A percentile compares a stretch with the other conserved stretches of the same genome.
Evolutionary conservation across 2,329 filamentous ascomycete genomes (phyloP).

Genomic region (Pseudogymnoascus sp.): DNA sequence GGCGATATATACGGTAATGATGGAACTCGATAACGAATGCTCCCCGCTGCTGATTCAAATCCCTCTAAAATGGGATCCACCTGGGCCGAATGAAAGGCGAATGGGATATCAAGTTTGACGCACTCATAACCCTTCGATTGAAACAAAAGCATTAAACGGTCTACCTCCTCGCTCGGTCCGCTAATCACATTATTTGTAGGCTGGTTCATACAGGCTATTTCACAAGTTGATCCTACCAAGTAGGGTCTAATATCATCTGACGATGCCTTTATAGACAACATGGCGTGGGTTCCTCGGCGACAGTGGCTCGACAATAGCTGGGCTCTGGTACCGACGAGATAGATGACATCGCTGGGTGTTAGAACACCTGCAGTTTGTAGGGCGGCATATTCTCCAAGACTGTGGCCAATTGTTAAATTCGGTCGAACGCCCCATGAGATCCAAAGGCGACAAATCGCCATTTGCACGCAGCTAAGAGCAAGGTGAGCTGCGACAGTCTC

Average conservation of each 20-base stretch:
- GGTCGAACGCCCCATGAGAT: constrained; percentile 47
- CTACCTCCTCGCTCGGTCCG: constrained; percentile 47
- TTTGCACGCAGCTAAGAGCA: constrained; percentile 46
- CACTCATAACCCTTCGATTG: constrained; percentile 48
- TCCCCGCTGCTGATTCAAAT: constrained; percentile 48
- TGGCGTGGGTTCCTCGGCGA: constrained; percentile 59
- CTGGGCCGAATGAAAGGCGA: constrained; percentile 60
- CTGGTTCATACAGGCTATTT: constrained; percentile 65
- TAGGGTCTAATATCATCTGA: constrained; percentile 43
- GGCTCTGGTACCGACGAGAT: constrained; percentile 62
- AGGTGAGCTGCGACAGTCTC: constrained; percentile 47
- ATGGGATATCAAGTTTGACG: constrained; percentile 55
- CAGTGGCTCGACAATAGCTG: constrained; percentile 58
- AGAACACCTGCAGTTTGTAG: constrained; percentile 64
- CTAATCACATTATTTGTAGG: constrained; percentile 66
- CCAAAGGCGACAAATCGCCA: constrained; percentile 49
- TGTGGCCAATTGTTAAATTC: constrained; percentile 51
- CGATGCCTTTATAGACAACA: constrained; percentile 48
- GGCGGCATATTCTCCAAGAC: constrained; percentile 66
- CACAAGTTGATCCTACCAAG: constrained; percentile 45
- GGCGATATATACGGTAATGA: constrained; percentile 60
- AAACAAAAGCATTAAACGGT: constrained; percentile 43
- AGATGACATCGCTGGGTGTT: constrained; percentile 63
- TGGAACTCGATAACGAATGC: constrained; percentile 49
- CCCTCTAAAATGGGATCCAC: constrained; percentile 55